Evolutionary conservation across 495 filamentous ascomycete species (phyloP).

Genomic region (Aspergillus egyptiacus): DNA sequence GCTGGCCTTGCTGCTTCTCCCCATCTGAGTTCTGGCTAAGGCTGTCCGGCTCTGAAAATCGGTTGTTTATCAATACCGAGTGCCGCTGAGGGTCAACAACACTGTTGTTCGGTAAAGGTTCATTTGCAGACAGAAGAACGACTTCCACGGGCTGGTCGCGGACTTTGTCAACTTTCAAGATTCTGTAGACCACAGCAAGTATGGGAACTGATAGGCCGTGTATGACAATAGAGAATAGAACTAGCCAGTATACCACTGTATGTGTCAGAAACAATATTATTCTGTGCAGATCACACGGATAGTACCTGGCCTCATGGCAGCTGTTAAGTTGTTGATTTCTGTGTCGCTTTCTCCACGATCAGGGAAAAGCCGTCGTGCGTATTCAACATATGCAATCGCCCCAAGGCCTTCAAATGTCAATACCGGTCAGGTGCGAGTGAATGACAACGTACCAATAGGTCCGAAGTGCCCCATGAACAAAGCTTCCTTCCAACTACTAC

Average conservation of each 20-base stretch:
- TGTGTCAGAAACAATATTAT: neutral
- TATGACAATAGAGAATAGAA: slow-evolving; percentile 52
- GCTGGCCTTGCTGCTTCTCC: slow-evolving; percentile 6
- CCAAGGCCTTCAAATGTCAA: slow-evolving; percentile 28
- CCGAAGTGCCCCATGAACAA: slow-evolving; percentile 40
- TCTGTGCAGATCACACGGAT: neutral
- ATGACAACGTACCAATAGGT: slow-evolving; percentile 29
- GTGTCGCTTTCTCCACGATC: slow-evolving; percentile 42
- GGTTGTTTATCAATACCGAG: slow-evolving; percentile 47
- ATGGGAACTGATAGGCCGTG: slow-evolving; percentile 53
- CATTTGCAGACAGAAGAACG: slow-evolving; percentile 41
- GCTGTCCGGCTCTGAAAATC: slow-evolving; percentile 42
- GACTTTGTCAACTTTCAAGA: slow-evolving; percentile 39
- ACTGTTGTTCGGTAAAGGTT: slow-evolving; percentile 48
- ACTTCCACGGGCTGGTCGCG: slow-evolving; percentile 49
- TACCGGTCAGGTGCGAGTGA: neutral
- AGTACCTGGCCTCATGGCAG: slow-evolving; percentile 41
- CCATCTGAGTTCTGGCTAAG: slow-evolving; percentile 8
- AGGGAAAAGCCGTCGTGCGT: slow-evolving; percentile 50
- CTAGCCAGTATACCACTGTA: slow-evolving; percentile 52
- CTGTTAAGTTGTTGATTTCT: slow-evolving; percentile 47
- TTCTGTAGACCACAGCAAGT: slow-evolving; percentile 43
- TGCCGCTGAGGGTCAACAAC: slow-evolving; percentile 40
- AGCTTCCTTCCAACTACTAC: slow-evolving; percentile 34
- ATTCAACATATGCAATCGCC: slow-evolving; percentile 41